Evolutionary conservation across 352 stramenopile species (phyloP).

Genomic region (Peronospora destructor): DNA sequence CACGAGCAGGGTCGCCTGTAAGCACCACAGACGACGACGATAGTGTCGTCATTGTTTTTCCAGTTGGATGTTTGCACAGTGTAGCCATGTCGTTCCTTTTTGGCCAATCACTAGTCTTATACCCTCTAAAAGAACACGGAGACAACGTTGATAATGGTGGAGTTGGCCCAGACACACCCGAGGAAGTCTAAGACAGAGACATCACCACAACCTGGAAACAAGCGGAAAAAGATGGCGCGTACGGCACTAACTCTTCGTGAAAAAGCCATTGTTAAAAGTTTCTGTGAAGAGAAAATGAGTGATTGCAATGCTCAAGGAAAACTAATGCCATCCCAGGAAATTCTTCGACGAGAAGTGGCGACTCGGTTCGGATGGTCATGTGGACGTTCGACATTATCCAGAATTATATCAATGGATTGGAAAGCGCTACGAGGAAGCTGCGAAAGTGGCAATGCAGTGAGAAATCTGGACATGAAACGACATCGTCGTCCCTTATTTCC

Average conservation of each 20-base stretch:
- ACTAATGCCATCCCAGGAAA: slow-evolving; percentile 52
- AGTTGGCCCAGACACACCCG: no score
- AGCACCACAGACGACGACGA: slow-evolving; percentile 17
- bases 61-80: neutral
- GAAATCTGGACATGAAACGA: slow-evolving; percentile 74
- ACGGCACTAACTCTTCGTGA: slow-evolving; percentile 62
- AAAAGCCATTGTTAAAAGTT: slow-evolving; percentile 68
- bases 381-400: slow-evolving; percentile 67
- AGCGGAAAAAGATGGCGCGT: slow-evolving; percentile 31
- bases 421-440: slow-evolving; percentile 31
- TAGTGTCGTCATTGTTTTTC: slow-evolving; percentile 5
- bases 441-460: slow-evolving; percentile 27
- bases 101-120: neutral
- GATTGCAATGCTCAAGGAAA: slow-evolving; percentile 51
- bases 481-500: slow-evolving; percentile 64
- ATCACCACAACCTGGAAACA: slow-evolving; percentile 1
- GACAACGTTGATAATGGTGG: neutral
- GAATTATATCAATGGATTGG: slow-evolving; percentile 70
- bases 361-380: slow-evolving; percentile 54
- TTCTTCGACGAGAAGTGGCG: slow-evolving; percentile 45
- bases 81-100: neutral
- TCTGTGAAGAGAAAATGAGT: slow-evolving; percentile 58
- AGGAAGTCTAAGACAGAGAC: no score
- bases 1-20: slow-evolving; percentile 12
- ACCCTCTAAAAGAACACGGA: slow-evolving; percentile 2